Evolutionary conservation across 257 asterid genomes (phyloP).

Genomic region (Solanum rostratum): DNA sequence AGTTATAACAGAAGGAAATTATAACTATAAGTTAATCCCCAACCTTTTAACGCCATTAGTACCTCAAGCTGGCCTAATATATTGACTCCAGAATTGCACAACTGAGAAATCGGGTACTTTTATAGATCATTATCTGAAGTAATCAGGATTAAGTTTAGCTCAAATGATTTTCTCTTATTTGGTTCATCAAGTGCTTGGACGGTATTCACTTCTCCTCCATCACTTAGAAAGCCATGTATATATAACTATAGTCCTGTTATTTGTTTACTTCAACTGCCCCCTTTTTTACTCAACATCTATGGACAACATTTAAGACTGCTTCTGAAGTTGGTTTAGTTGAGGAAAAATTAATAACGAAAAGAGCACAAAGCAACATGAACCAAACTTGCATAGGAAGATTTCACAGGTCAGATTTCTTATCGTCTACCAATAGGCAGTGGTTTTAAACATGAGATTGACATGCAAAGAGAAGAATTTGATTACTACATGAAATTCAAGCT

Average conservation of each 20-base stretch:
- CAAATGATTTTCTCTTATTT: not conserved
- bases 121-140: not conserved
- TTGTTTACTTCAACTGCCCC: too few species aligned
- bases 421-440: slow-evolving; percentile 21
- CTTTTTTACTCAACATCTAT: too few species aligned
- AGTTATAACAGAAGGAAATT: too few species aligned
- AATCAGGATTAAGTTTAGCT: not conserved
- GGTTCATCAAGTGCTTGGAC: not conserved
- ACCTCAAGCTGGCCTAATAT: not conserved
- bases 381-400: too few species aligned
- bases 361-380: too few species aligned
- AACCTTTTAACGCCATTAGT: not conserved
- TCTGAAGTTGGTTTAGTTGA: too few species aligned
- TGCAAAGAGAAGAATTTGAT: slow-evolving; percentile 42
- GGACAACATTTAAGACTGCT: too few species aligned
- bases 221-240: not conserved
- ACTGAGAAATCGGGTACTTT: not conserved
- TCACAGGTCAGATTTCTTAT: too few species aligned
- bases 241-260: too few species aligned
- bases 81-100: not conserved
- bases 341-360: too few species aligned
- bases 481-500: slow-evolving; percentile 34
- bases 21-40: not conserved
- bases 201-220: not conserved
- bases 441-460: slow-evolving; percentile 36